These are phyloP conservation scores for Lactifluus hygrophoroides DNA, from an alignment of 768 basidiomycete genomes.

Conservation along the genomic window DNA sequence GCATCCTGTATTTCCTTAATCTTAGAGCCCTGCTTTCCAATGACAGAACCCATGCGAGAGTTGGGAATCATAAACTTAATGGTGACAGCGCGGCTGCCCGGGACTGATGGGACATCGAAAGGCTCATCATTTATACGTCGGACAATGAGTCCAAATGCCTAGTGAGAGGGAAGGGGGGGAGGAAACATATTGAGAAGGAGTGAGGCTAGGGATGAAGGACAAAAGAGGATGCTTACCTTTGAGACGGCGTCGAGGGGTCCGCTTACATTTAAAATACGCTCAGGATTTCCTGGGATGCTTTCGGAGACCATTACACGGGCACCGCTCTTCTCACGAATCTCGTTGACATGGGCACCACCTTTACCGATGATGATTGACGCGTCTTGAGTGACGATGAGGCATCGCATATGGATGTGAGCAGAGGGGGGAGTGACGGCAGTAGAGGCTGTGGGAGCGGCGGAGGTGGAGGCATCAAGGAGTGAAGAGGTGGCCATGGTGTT, in stretches of 20 bases:
- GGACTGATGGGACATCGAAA: constrained; percentile 94
- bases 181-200: background rate
- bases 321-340: constrained; percentile 96
- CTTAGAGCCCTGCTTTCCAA: constrained; percentile 95
- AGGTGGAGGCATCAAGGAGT: constrained; percentile 37
- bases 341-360: constrained; percentile 92
- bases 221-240: constrained; percentile 53
- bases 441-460: constrained; percentile 44
- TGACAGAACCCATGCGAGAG: constrained; percentile 97
- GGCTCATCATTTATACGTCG: constrained; percentile 99
- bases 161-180: background rate
- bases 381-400: constrained; percentile 97
- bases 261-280: constrained; percentile 93
- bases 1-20: constrained; percentile 99
- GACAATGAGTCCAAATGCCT: constrained; percentile 99
- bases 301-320: constrained; percentile 96
- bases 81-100: constrained; percentile 95
- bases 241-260: constrained; percentile 97
- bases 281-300: constrained; percentile 98
- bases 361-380: constrained; percentile 99
- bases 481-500: constrained; percentile 28
- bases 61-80: constrained; percentile 99
- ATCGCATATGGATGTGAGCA: constrained; percentile 92
- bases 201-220: constrained; percentile 5
- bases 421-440: constrained; percentile 47